Evolutionary conservation across 2,329 filamentous ascomycete genomes (phyloP).

Genomic region (Clonostachys rosea): DNA sequence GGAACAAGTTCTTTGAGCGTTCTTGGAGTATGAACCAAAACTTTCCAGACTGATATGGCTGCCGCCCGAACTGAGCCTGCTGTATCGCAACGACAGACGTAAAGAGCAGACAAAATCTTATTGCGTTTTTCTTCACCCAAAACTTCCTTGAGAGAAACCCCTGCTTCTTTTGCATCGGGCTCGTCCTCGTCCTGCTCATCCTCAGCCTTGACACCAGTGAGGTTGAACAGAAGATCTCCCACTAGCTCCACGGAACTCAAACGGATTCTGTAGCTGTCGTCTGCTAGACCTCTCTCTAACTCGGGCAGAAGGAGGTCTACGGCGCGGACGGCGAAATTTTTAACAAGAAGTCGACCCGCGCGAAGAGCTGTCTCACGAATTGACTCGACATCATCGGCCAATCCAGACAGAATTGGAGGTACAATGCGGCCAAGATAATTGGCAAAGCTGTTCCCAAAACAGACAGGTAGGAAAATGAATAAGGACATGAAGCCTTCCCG

Average conservation of each 20-base stretch:
- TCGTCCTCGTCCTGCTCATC: slow-evolving; percentile 75
- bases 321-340: slow-evolving; percentile 94
- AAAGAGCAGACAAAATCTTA: slow-evolving; percentile 93
- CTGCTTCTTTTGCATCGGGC: slow-evolving; percentile 75
- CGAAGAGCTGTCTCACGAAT: slow-evolving; percentile 96
- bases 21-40: slow-evolving; percentile 83
- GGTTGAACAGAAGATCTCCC: slow-evolving; percentile 93
- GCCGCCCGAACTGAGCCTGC: slow-evolving; percentile 85
- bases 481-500: slow-evolving; percentile 99
- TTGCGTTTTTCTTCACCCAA: slow-evolving; percentile 95
- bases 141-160: slow-evolving; percentile 87
- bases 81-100: slow-evolving; percentile 97
- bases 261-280: slow-evolving; percentile 95
- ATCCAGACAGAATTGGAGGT: slow-evolving; percentile 85
- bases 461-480: slow-evolving; percentile 98
- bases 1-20: slow-evolving; percentile 94
- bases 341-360: slow-evolving; percentile 89
- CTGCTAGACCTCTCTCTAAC: slow-evolving; percentile 91
- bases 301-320: slow-evolving; percentile 93
- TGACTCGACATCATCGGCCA: slow-evolving; percentile 93
- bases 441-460: slow-evolving; percentile 97
- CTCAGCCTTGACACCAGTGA: slow-evolving; percentile 86
- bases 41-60: slow-evolving; percentile 94
- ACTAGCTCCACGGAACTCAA: slow-evolving; percentile 97
- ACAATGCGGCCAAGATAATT: slow-evolving; percentile 95